Percentiles rank a stretch among this genome's conserved stretches.
phyloP scores from a whole-genome alignment of 2,329 filamentous ascomycete species.

The Aspergillus pseudoglaucus region DNA sequence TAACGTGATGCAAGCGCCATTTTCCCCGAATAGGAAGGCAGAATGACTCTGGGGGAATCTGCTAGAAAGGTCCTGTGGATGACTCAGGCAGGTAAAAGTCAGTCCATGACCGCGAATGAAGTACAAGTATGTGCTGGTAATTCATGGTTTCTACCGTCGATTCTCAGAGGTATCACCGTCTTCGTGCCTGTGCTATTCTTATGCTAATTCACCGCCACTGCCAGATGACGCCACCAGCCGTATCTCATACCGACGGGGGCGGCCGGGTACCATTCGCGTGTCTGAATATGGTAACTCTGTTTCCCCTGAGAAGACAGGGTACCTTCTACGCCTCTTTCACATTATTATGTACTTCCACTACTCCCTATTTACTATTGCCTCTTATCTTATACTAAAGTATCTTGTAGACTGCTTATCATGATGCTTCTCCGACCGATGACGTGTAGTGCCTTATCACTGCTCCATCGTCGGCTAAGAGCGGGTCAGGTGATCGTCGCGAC shows the following conservation, averaged over 20 bases:
- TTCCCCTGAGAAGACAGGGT: too few relatives aligned
- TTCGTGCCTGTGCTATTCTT: background rate
- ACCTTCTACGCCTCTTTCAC: too few relatives aligned
- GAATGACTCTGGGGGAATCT: constrained; percentile 8
- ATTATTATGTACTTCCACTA: too few relatives aligned
- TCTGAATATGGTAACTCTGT: too few relatives aligned
- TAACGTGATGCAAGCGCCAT: constrained; percentile 16
- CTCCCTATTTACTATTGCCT: too few relatives aligned
- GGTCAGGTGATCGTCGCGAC: constrained; percentile 20
- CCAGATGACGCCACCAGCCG: background rate
- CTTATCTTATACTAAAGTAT: too few relatives aligned
- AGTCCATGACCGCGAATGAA: background rate
- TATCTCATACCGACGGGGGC: too few relatives aligned
- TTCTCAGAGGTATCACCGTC: background rate
- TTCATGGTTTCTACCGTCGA: background rate
- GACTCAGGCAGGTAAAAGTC: background rate
- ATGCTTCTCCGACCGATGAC: too few relatives aligned
- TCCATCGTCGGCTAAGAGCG: background rate
- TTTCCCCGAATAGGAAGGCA: background rate
- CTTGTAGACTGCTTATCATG: too few relatives aligned
- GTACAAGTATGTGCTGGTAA: background rate
- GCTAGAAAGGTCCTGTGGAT: constrained; percentile 10
- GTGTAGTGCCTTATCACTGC: too few relatives aligned
- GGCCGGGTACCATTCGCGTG: too few relatives aligned
- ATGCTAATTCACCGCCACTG: background rate